These are phyloP conservation scores for Allium cepa DNA, from an alignment of 106 monocot genomes.

Conservation along the genomic window DNA sequence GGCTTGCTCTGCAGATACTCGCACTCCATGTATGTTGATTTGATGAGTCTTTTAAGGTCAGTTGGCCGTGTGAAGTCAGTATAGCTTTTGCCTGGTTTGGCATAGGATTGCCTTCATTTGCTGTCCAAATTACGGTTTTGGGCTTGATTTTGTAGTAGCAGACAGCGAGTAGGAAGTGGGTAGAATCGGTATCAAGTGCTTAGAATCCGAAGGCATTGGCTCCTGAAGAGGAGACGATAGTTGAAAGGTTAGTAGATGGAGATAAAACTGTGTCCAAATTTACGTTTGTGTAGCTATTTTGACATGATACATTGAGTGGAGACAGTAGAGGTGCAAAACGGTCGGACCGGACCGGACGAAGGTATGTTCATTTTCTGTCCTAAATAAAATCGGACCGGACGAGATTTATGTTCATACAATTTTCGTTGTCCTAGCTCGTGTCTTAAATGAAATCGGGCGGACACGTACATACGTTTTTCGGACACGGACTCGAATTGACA, in stretches of 20 bases:
- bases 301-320: background rate
- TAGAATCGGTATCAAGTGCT: background rate
- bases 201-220: constrained; percentile 25
- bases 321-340: no score
- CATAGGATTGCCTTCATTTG: background rate
- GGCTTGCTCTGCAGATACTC: background rate
- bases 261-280: background rate
- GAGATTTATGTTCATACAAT: no score
- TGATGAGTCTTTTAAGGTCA: background rate
- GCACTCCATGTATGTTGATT: constrained; percentile 9
- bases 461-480: no score
- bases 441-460: no score
- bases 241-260: background rate
- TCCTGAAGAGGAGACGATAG: background rate
- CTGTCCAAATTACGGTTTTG: constrained; percentile 7
- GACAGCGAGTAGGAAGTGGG: constrained; percentile 16
- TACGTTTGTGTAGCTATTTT: background rate
- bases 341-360: no score
- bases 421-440: no score
- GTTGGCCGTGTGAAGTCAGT: background rate
- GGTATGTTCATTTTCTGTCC: no score
- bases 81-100: background rate
- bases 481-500: no score
- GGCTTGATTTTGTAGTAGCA: constrained; percentile 9
- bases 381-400: no score